A percentile compares a stretch with the other conserved stretches of the same genome.
phyloP scores from a whole-genome alignment of 1,139 yeast species.

The Torulaspora globosa region DNA sequence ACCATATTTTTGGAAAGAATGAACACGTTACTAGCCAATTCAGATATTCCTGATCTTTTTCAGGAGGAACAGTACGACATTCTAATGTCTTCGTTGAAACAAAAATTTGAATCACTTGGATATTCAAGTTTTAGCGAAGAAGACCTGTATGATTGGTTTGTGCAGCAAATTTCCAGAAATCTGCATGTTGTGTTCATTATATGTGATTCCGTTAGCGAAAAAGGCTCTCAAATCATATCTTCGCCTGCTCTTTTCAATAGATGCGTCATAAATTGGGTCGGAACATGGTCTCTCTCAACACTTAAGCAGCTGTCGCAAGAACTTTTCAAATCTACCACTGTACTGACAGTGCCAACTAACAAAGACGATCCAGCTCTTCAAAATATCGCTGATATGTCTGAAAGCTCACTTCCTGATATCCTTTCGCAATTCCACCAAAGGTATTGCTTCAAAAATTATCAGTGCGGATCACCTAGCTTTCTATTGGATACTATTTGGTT shows the following conservation, averaged over 20 bases:
- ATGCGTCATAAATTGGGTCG: slow-evolving; percentile 89
- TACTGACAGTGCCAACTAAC: not conserved
- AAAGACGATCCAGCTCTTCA: not conserved
- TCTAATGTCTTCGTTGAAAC: slow-evolving; percentile 55
- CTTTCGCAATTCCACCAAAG: not conserved
- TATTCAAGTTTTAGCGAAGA: slow-evolving; percentile 62
- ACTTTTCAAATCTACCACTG: slow-evolving; percentile 45
- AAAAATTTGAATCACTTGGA: slow-evolving; percentile 59
- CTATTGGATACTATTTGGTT: slow-evolving; percentile 51
- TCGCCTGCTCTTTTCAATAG: slow-evolving; percentile 92
- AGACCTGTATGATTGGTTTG: slow-evolving; percentile 75
- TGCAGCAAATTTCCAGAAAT: slow-evolving; percentile 60
- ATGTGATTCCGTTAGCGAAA: slow-evolving; percentile 48
- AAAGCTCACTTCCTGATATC: not conserved
- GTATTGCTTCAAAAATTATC: not conserved
- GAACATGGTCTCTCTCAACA: slow-evolving; percentile 64
- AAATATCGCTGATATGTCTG: not conserved
- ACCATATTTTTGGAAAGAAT: slow-evolving; percentile 82
- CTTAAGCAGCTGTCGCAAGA: slow-evolving; percentile 49
- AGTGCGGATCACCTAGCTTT: slow-evolving; percentile 49
- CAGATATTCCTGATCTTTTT: slow-evolving; percentile 88
- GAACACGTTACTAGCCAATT: slow-evolving; percentile 88
- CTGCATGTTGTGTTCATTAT: slow-evolving; percentile 82
- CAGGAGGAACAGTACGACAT: slow-evolving; percentile 64
- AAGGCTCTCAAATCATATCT: slow-evolving; percentile 48